Base-by-base conservation (phyloP, 371 early-diverging fungal genomes). In the Mycotypha africana region DNA sequence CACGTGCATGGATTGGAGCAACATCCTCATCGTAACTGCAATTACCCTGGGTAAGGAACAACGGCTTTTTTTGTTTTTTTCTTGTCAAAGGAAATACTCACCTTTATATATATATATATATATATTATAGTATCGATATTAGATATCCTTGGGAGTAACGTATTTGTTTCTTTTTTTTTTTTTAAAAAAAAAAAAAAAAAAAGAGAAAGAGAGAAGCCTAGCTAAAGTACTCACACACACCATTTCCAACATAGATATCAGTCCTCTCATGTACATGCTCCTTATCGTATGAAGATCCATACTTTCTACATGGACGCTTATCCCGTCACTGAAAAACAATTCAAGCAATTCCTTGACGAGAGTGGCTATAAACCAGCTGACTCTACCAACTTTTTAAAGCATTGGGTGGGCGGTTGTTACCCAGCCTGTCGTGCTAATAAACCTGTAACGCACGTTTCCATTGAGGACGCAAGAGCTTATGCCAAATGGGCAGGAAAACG, bases 391-490 rank as follows among this genome's bases (percentile, higher is more conserved):
- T 60, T 60, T 33, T 51, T 60, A 15, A 60, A 60, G 19, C 60
- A 60, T 24, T 60, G 60, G 60, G 22, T 51, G 37, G 51, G 55
- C 23, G 56, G 56, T 10, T 55, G 51, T 17, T 60, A 60, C n/a
- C 60, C 60, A 32, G 31, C 48, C 22, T 47, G 6, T 25, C 42
- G 51, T 28, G 60, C 55, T 19, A 60, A 60, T 28, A 60, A 55
- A 46, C 60, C 60, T 20, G 56, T 60, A n/a, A 45, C 42, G 20
- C 60, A 60, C 38, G 60, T 60, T 14, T 60, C 60, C 2, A 47
- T 60, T 42, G 60, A 60, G 51, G 60, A 60, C 42, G 60, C 60
- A 0, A 47, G 56, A 48, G 60, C 60, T n/a, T 60, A 60, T 42
- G 60, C 60, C 11, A 51, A 55, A 37, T 60, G 60, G 60, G 60